Evolutionary conservation across 1,284 basidiomycete genomes (phyloP), one percentile per base, ranked within the genome.

Genomic region (Cryptococcus sp.): DNA sequence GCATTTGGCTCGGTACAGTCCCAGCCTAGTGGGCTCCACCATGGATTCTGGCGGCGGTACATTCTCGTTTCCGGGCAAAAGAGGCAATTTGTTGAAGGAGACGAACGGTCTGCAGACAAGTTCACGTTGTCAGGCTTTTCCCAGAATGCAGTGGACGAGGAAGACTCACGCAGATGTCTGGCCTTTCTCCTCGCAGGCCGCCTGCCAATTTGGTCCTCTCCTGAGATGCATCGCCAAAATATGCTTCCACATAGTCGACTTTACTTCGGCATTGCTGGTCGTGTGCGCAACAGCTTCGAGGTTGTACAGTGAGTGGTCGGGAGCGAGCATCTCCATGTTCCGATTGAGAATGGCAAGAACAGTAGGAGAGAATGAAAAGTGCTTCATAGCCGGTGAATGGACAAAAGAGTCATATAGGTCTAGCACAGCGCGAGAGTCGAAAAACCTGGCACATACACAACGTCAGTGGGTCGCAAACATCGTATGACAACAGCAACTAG

Each of bases 1-100:
- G 61, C 78, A 79, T 64, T 79, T 79, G 15, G 76, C 77, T 22
- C 57, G 56, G 53, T 79, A 79, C 16, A 79, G 60, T 10, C 77
- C 77, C 41, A 72, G 54, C 0, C 74, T 65, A 10, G 75, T 65
- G 11, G 74, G 68, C 51, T 71, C 64, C 17, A 68, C 70, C 71
- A 75, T 78, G 13, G 60, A 57, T 5, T 55, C 7, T 4, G 75
- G 65, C 4, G 78, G 76, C 0, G 78, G 78, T 15, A 79, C 66
- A 60, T 76, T 76, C 57, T 79, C 77, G 66, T 79, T 79, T 0
- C 78, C 78, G 0, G 78, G 78, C 0, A 76, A 62, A 20, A 47
- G 23, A 15, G 76, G 71, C 3, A 78, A 63, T 60, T 77, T 77
- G 69, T 76, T 78, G 69, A 75, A 79, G 7, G 67, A 71, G 2